phyloP scores from a whole-genome alignment of 306 rosid genomes.

The Prunus fruticosa region DNA sequence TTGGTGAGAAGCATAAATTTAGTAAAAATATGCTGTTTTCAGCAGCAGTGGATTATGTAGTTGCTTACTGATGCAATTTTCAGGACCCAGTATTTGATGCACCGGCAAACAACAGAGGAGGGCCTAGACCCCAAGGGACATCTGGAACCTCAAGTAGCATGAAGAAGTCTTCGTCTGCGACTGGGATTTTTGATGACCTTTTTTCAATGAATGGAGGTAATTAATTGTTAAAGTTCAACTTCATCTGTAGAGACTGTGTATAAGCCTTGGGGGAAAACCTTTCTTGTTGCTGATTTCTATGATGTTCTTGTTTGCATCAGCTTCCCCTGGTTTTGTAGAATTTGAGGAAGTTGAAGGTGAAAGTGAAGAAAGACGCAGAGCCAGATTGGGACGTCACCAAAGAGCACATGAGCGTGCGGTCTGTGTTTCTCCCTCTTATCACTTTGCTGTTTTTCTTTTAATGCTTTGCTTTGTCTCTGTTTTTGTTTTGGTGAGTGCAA shows the following conservation, averaged over 20 bases:
- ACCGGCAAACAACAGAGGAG: constrained; percentile 34
- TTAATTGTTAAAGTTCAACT: constrained; percentile 22
- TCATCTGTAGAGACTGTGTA: not conserved
- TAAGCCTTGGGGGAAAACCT: not conserved
- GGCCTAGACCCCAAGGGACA: constrained; percentile 36
- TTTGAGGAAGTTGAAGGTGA: constrained; percentile 85
- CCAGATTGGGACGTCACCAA: constrained; percentile 70
- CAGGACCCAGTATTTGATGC: constrained; percentile 62
- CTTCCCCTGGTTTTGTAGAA: constrained; percentile 41
- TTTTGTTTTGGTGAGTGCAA: not conserved
- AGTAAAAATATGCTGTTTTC: constrained; percentile 14
- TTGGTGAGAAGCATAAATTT: constrained; percentile 43
- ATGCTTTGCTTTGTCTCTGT: not conserved
- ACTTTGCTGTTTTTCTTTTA: constrained; percentile 9
- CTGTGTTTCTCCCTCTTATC: constrained; percentile 31
- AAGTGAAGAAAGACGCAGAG: constrained; percentile 80
- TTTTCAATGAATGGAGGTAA: constrained; percentile 71
- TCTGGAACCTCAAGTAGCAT: constrained; percentile 39
- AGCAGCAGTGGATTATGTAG: constrained; percentile 17
- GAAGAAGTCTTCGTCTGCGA: constrained; percentile 56
- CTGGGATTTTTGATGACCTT: constrained; percentile 57
- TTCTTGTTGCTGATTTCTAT: constrained; percentile 2
- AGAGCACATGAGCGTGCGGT: constrained; percentile 73
- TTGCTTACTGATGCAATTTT: constrained; percentile 28
- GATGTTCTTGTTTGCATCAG: constrained; percentile 36